These are phyloP conservation scores for Saturnispora gosingensis DNA, from an alignment of 805 yeast genomes.

Conservation along the genomic window DNA sequence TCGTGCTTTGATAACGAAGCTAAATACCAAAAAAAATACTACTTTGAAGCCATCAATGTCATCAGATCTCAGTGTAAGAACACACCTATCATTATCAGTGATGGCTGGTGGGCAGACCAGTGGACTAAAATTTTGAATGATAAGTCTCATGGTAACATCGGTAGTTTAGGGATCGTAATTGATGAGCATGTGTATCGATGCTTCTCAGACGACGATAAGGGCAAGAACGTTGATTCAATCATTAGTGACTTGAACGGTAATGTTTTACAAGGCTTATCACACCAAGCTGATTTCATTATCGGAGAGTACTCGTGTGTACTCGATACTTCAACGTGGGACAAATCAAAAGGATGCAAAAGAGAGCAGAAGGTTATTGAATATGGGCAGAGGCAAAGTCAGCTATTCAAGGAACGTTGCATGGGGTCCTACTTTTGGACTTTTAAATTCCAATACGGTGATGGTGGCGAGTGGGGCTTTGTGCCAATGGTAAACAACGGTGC, in stretches of 20 bases:
- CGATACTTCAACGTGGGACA: conserved; percentile 68
- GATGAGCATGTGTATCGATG: conserved; percentile 86
- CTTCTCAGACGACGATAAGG: conserved; percentile 65
- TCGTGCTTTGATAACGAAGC: conserved; percentile 54
- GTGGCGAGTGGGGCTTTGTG: conserved; percentile 94
- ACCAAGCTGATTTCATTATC: conserved; percentile 53
- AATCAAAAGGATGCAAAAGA: conserved; percentile 32
- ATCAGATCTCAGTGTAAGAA: conserved; percentile 46
- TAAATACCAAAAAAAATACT: conserved; percentile 47
- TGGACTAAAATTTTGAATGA: conserved; percentile 60
- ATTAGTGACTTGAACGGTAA: conserved; percentile 45
- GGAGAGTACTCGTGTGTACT: conserved; percentile 91
- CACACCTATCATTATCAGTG: conserved; percentile 75
- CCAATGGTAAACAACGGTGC: conserved; percentile 65
- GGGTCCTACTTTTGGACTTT: conserved; percentile 90
- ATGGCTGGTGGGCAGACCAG: conserved; percentile 86
- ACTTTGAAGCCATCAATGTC: conserved; percentile 50
- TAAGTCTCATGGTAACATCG: conserved; percentile 29
- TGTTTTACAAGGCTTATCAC: conserved; percentile 39
- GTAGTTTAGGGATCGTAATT: conserved; percentile 53
- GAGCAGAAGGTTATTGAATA: conserved; percentile 47
- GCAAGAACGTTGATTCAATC: conserved; percentile 55
- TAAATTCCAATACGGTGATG: conserved; percentile 79
- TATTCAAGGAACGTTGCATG: conserved; percentile 47
- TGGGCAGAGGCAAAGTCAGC: conserved; percentile 46